A percentile compares a stretch with the other conserved stretches of the same genome.
These are phyloP conservation scores for Capsicum chinense DNA, from an alignment of 257 asterid genomes.

Conservation along the genomic window DNA sequence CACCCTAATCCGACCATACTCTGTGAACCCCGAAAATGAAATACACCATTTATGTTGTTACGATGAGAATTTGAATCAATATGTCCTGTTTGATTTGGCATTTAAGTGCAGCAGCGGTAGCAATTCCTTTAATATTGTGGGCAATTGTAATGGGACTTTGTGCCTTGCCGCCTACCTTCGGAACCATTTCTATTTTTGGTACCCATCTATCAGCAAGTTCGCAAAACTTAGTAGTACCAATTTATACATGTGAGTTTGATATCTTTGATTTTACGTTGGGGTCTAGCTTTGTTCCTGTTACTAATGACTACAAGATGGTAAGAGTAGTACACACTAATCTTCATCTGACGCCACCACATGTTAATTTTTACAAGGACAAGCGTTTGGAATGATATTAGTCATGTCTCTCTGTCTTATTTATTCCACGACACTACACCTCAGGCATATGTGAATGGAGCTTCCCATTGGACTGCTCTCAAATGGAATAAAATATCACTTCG, in stretches of 20 bases:
- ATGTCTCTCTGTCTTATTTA: not conserved
- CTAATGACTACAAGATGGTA: conserved; percentile 10
- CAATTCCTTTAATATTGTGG: not conserved
- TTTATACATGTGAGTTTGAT: not conserved
- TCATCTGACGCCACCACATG: not conserved
- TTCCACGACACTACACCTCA: not conserved
- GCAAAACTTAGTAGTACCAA: not conserved
- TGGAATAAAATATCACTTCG: not conserved
- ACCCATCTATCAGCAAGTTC: not conserved
- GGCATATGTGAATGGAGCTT: not conserved
- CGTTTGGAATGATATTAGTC: not conserved
- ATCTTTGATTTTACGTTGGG: not conserved
- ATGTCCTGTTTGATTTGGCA: not conserved
- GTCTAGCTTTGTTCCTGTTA: not conserved
- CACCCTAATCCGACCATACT: not conserved
- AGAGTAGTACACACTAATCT: not conserved
- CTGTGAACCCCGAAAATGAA: not conserved
- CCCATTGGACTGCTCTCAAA: not conserved
- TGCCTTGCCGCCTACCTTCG: not conserved
- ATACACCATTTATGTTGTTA: no score
- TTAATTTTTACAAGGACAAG: not conserved
- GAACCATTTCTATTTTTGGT: not conserved
- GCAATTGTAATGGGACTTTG: not conserved
- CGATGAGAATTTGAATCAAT: not conserved
- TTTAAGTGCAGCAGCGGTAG: not conserved